phyloP scores from a whole-genome alignment of 352 stramenopile species.

The Phytophthora palmivora region DNA sequence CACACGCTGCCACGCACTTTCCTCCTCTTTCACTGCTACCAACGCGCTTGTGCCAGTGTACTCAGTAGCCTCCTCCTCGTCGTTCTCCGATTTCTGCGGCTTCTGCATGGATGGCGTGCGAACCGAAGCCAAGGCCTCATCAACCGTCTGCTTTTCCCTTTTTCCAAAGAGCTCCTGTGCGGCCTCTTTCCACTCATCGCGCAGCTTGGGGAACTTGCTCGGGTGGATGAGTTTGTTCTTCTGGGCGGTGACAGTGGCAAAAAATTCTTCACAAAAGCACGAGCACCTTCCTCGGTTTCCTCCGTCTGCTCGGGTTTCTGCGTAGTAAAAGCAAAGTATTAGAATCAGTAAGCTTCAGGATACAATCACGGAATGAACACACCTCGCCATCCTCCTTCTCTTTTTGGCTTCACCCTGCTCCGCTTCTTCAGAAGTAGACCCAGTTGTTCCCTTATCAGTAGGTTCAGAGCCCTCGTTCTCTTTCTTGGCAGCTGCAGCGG shows the following conservation, averaged over 20 bases:
- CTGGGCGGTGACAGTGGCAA: constrained; percentile 51
- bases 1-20: constrained; percentile 95
- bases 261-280: constrained; percentile 68
- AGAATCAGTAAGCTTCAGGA: too few species aligned
- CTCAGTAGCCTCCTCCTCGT: constrained; percentile 50
- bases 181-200: constrained; percentile 75
- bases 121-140: constrained; percentile 79
- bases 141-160: constrained; percentile 73
- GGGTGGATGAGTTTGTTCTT: constrained; percentile 72
- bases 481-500: constrained; percentile 18
- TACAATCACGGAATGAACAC: background rate
- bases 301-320: constrained; percentile 39
- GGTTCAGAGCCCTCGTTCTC: constrained; percentile 28
- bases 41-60: constrained; percentile 81
- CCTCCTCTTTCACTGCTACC: constrained; percentile 92
- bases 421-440: constrained; percentile 11
- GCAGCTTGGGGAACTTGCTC: constrained; percentile 50
- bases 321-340: constrained; percentile 3
- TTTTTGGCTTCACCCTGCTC: constrained; percentile 23
- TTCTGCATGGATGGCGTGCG: constrained; percentile 54
- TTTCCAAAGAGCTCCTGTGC: constrained; percentile 83
- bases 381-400: constrained; percentile 33
- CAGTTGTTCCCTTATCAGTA: constrained; percentile 6
- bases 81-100: constrained; percentile 41
- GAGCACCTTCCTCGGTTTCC: constrained; percentile 44